A percentile compares a stretch with the other conserved stretches of the same genome.
Conservation (phyloP, 495 filamentous ascomycete genomes). For the Aspergillus avenaceus region DNA sequence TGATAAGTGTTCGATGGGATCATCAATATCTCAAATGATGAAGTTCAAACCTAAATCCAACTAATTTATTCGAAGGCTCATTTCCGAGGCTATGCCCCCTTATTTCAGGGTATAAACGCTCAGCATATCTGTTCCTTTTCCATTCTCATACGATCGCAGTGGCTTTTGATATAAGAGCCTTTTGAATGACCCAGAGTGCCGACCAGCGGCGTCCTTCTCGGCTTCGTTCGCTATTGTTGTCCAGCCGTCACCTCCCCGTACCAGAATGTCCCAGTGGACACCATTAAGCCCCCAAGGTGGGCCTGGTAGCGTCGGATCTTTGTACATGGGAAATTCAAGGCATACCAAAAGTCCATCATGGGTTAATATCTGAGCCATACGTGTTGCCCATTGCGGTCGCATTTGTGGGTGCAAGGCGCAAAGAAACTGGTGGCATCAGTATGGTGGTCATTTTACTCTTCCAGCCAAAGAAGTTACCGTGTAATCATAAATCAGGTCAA, state of each 20-base stretch:
- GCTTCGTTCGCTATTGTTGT: not conserved
- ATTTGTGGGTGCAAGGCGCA: slow-evolving; percentile 36
- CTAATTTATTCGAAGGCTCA: too few relatives aligned
- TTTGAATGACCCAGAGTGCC: not conserved
- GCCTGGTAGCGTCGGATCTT: slow-evolving; percentile 29
- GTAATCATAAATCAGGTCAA: slow-evolving; percentile 77
- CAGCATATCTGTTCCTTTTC: slow-evolving; percentile 10
- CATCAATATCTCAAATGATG: not conserved
- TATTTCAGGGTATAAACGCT: slow-evolving; percentile 6
- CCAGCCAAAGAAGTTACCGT: slow-evolving; percentile 45
- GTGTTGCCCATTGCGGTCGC: slow-evolving; percentile 26
- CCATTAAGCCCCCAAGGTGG: slow-evolving; percentile 37
- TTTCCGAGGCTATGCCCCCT: too few relatives aligned
- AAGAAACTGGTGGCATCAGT: slow-evolving; percentile 25
- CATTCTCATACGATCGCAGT: slow-evolving; percentile 6
- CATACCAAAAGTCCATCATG: slow-evolving; percentile 34
- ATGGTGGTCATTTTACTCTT: not conserved
- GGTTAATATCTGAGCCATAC: slow-evolving; percentile 30
- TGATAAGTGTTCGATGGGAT: too few relatives aligned
- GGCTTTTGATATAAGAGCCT: slow-evolving; percentile 7
- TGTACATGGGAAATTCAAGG: slow-evolving; percentile 40
- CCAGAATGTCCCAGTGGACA: slow-evolving; percentile 30
- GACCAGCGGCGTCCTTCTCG: not conserved
- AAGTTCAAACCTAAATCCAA: too few relatives aligned
- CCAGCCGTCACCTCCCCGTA: not conserved